Conservation (phyloP, 805 yeast species). For the Candida endomychidarum region DNA sequence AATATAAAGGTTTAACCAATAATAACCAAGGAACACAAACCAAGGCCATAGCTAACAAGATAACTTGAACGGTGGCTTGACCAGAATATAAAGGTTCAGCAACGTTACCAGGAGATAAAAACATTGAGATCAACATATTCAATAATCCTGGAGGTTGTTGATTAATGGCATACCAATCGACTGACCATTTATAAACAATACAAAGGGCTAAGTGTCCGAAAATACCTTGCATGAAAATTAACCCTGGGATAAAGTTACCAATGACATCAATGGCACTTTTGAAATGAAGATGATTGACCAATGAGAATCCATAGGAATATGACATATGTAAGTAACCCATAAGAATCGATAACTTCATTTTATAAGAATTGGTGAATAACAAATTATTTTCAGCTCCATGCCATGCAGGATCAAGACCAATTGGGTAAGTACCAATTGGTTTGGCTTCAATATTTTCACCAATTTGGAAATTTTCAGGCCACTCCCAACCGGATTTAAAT, state of each 20-base stretch:
- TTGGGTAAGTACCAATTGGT: slow-evolving; percentile 65
- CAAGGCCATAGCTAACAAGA: slow-evolving; percentile 73
- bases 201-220: slow-evolving; percentile 88
- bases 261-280: slow-evolving; percentile 73
- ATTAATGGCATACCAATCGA: slow-evolving; percentile 80
- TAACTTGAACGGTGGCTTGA: slow-evolving; percentile 72
- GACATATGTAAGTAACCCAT: slow-evolving; percentile 96
- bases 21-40: slow-evolving; percentile 92
- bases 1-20: slow-evolving; percentile 75
- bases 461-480: slow-evolving; percentile 73
- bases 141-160: slow-evolving; percentile 88
- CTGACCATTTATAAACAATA: slow-evolving; percentile 91
- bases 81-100: slow-evolving; percentile 80
- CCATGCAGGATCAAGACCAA: slow-evolving; percentile 95
- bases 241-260: slow-evolving; percentile 93
- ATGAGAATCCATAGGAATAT: slow-evolving; percentile 81
- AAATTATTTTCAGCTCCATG: slow-evolving; percentile 94
- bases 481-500: slow-evolving; percentile 88
- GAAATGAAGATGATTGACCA: slow-evolving; percentile 73
- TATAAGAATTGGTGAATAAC: slow-evolving; percentile 89
- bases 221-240: slow-evolving; percentile 92
- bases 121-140: slow-evolving; percentile 95
- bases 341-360: slow-evolving; percentile 92
- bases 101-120: slow-evolving; percentile 85
- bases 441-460: slow-evolving; percentile 72